Base-by-base conservation (phyloP, 768 basidiomycete genomes). In the Tephrocybe sp. region DNA sequence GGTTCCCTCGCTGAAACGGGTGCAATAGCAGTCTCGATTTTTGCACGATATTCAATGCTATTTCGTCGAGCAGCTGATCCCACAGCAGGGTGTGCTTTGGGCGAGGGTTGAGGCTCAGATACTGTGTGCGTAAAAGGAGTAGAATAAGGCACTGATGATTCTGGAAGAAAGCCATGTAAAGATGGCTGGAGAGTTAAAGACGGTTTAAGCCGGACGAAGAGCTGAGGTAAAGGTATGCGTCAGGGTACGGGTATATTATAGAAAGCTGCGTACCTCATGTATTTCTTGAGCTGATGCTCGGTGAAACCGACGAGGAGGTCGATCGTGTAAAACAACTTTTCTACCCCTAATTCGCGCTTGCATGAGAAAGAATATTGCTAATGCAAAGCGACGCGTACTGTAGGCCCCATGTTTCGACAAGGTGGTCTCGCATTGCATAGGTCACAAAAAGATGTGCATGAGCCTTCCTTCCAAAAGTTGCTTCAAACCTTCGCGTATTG, bases 371-470 rank as follows among this genome's bases (percentile, higher is more conserved):
- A 36, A 3, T 10, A 26, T 44, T 12, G 8, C 8, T 5, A 31
- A 13, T 0, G 33, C 20, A 45, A 9, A 34, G 8, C 39, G 12
- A 34, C 55, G 48, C 4, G 17, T 4, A 95, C 94, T 80, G 69
- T 8, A 98, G 71, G 38, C 80, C 67, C 89, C 92, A 98, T 48
- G 88, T 75, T 34, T 78, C 69, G 5, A 79, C 73, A 17, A 99
- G 72, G 54, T 76, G 72, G 36, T 87, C 78, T 47, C 73, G 79
- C 90, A 99, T 94, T 4, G 92, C 92, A 39, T 78, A 68, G 1
- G 97, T 97, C 16, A 99, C 97, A 65, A 97, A 98, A 1, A 99
- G 63, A 61, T 99, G 97, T 0, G 89, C 92, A 63, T 87, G 88
- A 0, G 97, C 95, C 1, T 65, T 70, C 17, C 78, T 74, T 2